These are phyloP conservation scores for Castanea mollissima DNA, from an alignment of 306 rosid genomes.

Conservation along the genomic window DNA sequence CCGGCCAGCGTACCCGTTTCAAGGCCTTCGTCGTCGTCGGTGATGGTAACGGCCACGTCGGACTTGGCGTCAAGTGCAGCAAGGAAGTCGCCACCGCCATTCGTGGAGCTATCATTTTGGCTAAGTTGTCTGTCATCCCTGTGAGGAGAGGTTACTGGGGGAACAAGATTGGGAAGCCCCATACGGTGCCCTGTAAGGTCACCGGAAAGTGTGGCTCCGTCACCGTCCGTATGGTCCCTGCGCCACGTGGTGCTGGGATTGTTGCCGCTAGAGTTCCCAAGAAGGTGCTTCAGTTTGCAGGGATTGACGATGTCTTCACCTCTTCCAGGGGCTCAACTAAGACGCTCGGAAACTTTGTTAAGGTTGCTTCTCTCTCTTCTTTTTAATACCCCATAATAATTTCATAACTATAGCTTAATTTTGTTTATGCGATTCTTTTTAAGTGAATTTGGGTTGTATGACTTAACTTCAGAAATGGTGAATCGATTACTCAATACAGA, in stretches of 20 bases:
- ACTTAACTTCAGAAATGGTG: too few relatives aligned
- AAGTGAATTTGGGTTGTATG: not conserved
- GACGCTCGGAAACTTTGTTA: slow-evolving; percentile 73
- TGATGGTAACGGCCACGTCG: slow-evolving; percentile 60
- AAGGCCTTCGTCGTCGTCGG: slow-evolving; percentile 75
- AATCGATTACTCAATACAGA: too few relatives aligned
- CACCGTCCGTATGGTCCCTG: slow-evolving; percentile 62
- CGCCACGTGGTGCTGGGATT: slow-evolving; percentile 67
- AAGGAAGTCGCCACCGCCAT: slow-evolving; percentile 72
- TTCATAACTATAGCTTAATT: not conserved
- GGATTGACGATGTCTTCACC: slow-evolving; percentile 60
- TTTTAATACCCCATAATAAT: not conserved
- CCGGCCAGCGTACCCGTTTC: slow-evolving; percentile 69
- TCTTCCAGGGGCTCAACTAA: slow-evolving; percentile 67
- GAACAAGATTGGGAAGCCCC: slow-evolving; percentile 68
- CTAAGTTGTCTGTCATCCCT: slow-evolving; percentile 61
- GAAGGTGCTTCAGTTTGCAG: slow-evolving; percentile 71
- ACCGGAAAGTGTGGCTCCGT: slow-evolving; percentile 72
- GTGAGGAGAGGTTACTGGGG: slow-evolving; percentile 75
- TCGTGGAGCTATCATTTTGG: slow-evolving; percentile 56
- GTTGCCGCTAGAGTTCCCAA: slow-evolving; percentile 77
- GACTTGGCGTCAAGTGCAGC: slow-evolving; percentile 67
- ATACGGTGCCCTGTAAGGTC: slow-evolving; percentile 67
- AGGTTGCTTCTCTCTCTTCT: slow-evolving; percentile 31
- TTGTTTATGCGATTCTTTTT: not conserved